A percentile compares a stretch with the other conserved stretches of the same genome.
Evolutionary conservation across 345 rosid genomes (phyloP).

Genomic region (Raphanus sativus): DNA sequence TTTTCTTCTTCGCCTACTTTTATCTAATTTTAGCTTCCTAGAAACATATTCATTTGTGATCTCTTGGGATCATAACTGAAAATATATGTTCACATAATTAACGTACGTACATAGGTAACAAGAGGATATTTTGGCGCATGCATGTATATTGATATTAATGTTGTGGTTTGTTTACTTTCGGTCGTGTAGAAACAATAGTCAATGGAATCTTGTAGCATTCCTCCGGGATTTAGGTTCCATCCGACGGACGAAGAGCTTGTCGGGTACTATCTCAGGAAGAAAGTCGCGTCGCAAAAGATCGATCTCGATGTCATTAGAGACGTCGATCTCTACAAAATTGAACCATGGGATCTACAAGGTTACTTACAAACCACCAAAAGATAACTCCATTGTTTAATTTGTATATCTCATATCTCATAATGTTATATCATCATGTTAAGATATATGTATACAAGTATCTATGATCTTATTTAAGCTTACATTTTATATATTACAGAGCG

Average conservation of each 20-base stretch:
- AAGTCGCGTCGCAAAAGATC: conserved; percentile 85
- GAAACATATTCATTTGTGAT: neutral
- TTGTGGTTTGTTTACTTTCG: conserved; percentile 41
- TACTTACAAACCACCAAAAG: neutral
- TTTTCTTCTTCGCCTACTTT: neutral
- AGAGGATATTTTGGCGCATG: neutral
- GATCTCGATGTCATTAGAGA: conserved; percentile 95
- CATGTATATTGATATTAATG: neutral
- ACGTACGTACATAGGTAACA: neutral
- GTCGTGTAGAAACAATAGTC: conserved; percentile 42
- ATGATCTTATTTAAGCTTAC: neutral
- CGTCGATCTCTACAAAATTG: conserved; percentile 85
- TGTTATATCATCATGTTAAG: neutral
- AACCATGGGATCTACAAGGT: conserved; percentile 99
- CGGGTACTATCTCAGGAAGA: conserved; percentile 92
- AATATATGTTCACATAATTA: neutral
- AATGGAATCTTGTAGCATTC: conserved; percentile 71
- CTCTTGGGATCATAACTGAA: neutral
- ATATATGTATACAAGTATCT: neutral
- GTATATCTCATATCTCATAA: neutral
- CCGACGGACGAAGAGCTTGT: conserved; percentile 96
- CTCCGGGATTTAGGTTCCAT: conserved; percentile 96
- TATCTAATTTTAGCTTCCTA: neutral
- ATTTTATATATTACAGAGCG: conserved; percentile 45
- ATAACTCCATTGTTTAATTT: neutral